Percentiles rank a stretch among this genome's conserved stretches.
Evolutionary conservation across 2,329 filamentous ascomycete genomes (phyloP).

Genomic region (Apiospora aurea): DNA sequence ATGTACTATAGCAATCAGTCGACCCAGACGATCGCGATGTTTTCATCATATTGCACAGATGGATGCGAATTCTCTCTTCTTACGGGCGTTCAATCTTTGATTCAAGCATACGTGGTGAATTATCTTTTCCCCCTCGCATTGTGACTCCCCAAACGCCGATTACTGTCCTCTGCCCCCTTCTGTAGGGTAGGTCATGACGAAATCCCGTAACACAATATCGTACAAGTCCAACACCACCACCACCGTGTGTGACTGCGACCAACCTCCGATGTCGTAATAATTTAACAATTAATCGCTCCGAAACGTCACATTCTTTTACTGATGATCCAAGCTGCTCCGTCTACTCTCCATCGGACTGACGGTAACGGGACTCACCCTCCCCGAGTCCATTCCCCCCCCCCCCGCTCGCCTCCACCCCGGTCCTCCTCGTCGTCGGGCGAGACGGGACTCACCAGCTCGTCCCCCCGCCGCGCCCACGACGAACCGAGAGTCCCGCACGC

Average conservation of each 20-base stretch:
- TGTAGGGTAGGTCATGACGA: not conserved
- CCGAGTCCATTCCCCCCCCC: not conserved
- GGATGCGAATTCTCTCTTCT: not conserved
- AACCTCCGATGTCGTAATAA: not conserved
- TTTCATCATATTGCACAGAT: not conserved
- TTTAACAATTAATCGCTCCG: not conserved
- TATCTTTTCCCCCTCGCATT: not conserved
- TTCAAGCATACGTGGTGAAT: not conserved
- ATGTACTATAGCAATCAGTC: not conserved
- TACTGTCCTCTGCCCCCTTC: not conserved
- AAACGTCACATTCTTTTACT: not conserved
- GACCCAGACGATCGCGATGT: not conserved
- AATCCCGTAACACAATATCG: not conserved
- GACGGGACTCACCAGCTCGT: not conserved
- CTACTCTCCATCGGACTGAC: conserved; percentile 28
- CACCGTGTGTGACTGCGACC: not conserved
- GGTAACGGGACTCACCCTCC: conserved; percentile 17
- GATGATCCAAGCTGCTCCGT: conserved; percentile 21
- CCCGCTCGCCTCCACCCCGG: not conserved
- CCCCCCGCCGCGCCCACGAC: not conserved
- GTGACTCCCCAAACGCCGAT: not conserved
- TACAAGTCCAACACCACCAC: not conserved
- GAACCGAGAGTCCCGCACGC: not conserved
- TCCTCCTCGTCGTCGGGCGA: not conserved
- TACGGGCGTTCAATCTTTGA: not conserved